Base-by-base conservation (phyloP, 441 rosid genomes). In the Breynia disticha region DNA sequence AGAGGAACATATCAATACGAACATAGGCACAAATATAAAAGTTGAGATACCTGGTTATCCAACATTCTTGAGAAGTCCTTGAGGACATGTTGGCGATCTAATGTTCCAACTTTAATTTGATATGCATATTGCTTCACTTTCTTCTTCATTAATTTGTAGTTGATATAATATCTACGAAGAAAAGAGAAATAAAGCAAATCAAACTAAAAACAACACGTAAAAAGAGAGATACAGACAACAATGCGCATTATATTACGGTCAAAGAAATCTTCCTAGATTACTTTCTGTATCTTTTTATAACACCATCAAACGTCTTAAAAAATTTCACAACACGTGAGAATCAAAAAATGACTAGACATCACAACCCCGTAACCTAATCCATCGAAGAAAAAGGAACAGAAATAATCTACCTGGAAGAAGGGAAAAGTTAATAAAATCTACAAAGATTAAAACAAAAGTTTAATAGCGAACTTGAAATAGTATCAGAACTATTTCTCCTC, bases 31-130 rank as follows among this genome's bases (percentile, higher is more conserved):
- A 24, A 24, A 37, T 12, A 16, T 28, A 7, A 37, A n/a, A 11
- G 20, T 19, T 62, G 17, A 32, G 16, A 44, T 69, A 80, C 99
- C 87, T 93, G 90, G 66, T 74, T 69, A 75, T 94, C 99, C 48
- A 94, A 79, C 96, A 90, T 84, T 70, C 86, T 79, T 15, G 97
- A 94, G 85, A 94, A 94, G 76, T 94, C 97, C 82, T 90, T 94
- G 59, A 90, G 97, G 67, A 90, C 97, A 53, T 83, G 83, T 52
- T 74, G 79, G 45, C 85, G 96, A 68, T 87, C 89, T 69, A 52
- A 79, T 41, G 73, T 66, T 64, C 97, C 97, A 51, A 56, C 81
- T 76, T 75, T 77, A 55, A 94, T 89, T 79, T 94, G 97, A 11
- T 76, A 80, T 67, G 73, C 82, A 74, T 94, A 87, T 52, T 84